Base-by-base conservation (phyloP, 1,284 basidiomycete genomes). In the Apiotrichum sp. region DNA sequence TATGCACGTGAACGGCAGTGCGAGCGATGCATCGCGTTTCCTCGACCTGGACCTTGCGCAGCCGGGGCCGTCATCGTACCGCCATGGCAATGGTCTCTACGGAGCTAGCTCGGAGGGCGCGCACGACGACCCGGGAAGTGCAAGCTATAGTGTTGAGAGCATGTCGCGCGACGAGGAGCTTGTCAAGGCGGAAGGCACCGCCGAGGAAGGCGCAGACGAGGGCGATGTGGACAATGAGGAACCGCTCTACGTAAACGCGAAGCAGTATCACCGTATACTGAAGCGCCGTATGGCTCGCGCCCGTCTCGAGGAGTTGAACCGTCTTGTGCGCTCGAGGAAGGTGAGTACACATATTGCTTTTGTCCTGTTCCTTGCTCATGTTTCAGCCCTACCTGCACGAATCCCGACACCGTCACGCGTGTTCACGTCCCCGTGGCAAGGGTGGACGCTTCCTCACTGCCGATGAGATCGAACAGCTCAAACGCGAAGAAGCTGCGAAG, bases 371-470 rank as follows among this genome's bases (percentile, higher is more conserved):
- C 13, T 13, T 48, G 8, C 31, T 45, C 5, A 38, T 29, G n/a
- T 39, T 35, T 49, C 59, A 97, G 91, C 93, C 93, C 1, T 98
- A 97, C 78, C 84, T 97, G 31, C 93, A 98, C 67, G 93, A 98
- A 74, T 95, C 91, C 31, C 85, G 95, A 46, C 95, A 98, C 79
- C 91, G 93, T 65, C 96, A 98, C 77, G 95, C 95, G 13, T 96
- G 98, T 86, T 86, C 93, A 44, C 84, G 95, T 38, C 95, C 95
- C 13, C 83, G 96, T 61, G 95, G 95, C 1, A 93, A 95, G 40
- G 95, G 96, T 33, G 95, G 95, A 22, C 85, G 95, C 35, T 98
- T 98, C 80, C 83, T 98, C 64, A 97, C 93, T 6, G 89, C 92
- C 41, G 90, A 93, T 32, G 92, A 97, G 77, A 93, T 93, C 41